Conservation (phyloP, 2,329 filamentous ascomycete genomes). For the Coleophoma cylindrospora region DNA sequence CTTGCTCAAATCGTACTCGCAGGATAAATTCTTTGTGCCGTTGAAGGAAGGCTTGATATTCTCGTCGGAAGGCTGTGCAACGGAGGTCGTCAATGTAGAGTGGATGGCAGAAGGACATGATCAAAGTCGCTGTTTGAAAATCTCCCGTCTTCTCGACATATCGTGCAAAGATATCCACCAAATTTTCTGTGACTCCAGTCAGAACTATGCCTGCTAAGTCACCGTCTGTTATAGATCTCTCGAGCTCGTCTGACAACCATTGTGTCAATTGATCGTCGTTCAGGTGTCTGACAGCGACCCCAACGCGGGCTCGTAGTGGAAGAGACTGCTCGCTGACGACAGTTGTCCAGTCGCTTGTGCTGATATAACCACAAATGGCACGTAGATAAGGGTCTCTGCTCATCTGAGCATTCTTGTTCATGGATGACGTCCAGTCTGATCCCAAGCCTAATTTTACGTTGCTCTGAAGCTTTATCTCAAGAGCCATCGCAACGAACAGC, state of each 20-base stretch:
- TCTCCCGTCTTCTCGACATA: slow-evolving; percentile 74
- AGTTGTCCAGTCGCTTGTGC: slow-evolving; percentile 69
- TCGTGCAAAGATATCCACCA: slow-evolving; percentile 70
- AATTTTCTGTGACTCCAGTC: slow-evolving; percentile 67
- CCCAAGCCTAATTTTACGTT: slow-evolving; percentile 30
- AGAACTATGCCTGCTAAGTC: slow-evolving; percentile 75
- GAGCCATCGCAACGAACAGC: slow-evolving; percentile 61
- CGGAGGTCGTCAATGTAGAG: slow-evolving; percentile 74
- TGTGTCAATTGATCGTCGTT: slow-evolving; percentile 54
- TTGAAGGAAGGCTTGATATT: slow-evolving; percentile 67
- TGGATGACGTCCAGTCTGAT: slow-evolving; percentile 20
- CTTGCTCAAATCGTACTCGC: slow-evolving; percentile 72
- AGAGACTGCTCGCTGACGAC: slow-evolving; percentile 71
- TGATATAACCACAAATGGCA: slow-evolving; percentile 73
- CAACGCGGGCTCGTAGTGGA: slow-evolving; percentile 68
- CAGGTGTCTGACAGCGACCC: slow-evolving; percentile 65
- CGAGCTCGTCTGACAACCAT: slow-evolving; percentile 65
- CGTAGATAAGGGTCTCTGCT: slow-evolving; percentile 75
- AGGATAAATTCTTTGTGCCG: slow-evolving; percentile 70
- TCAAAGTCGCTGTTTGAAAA: slow-evolving; percentile 72
- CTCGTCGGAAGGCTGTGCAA: slow-evolving; percentile 67
- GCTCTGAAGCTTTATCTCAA: slow-evolving; percentile 56
- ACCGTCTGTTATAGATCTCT: slow-evolving; percentile 56
- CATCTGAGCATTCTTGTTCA: slow-evolving; percentile 27
- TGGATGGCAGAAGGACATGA: slow-evolving; percentile 69